A percentile compares a stretch with the other conserved stretches of the same genome.
phyloP scores from a whole-genome alignment of 2,329 filamentous ascomycete genomes.

The Juglanconis juglandina region DNA sequence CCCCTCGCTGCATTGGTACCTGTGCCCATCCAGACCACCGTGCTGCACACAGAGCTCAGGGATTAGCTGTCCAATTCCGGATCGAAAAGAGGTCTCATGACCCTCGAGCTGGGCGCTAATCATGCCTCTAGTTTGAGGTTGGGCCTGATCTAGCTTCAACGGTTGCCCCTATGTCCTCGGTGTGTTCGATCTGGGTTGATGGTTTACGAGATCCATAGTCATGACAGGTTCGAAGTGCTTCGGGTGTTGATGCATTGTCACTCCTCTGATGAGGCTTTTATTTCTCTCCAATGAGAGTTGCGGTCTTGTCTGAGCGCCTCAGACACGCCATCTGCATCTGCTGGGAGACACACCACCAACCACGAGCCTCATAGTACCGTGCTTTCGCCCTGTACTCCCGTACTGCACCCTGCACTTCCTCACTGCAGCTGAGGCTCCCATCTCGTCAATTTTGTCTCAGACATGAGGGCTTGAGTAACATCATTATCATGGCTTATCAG shows the following conservation, averaged over 20 bases:
- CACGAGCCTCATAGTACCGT: background rate
- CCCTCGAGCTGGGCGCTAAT: constrained; percentile 12
- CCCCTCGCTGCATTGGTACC: constrained; percentile 10
- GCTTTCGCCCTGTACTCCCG: constrained; percentile 1
- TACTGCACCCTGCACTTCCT: constrained; percentile 7
- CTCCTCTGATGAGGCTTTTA: background rate
- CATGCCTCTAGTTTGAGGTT: constrained; percentile 17
- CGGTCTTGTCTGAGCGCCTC: background rate
- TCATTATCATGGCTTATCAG: constrained; percentile 4
- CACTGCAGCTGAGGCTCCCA: constrained; percentile 14
- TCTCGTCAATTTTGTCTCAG: constrained; percentile 15
- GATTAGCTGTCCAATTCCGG: constrained; percentile 15
- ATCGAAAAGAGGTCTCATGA: constrained; percentile 16
- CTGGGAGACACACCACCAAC: background rate
- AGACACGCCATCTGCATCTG: constrained; percentile 1
- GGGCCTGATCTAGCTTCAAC: constrained; percentile 18
- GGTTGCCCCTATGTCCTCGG: background rate
- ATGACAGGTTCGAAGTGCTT: background rate
- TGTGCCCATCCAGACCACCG: constrained; percentile 5
- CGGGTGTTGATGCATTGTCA: background rate
- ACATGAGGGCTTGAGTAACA: constrained; percentile 9
- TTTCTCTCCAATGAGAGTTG: background rate
- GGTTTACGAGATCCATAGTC: background rate
- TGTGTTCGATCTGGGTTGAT: background rate
- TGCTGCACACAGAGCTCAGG: constrained; percentile 16